These are phyloP conservation scores for Diaporthe sp. DNA, from an alignment of 2,329 filamentous ascomycete genomes.

Conservation along the genomic window DNA sequence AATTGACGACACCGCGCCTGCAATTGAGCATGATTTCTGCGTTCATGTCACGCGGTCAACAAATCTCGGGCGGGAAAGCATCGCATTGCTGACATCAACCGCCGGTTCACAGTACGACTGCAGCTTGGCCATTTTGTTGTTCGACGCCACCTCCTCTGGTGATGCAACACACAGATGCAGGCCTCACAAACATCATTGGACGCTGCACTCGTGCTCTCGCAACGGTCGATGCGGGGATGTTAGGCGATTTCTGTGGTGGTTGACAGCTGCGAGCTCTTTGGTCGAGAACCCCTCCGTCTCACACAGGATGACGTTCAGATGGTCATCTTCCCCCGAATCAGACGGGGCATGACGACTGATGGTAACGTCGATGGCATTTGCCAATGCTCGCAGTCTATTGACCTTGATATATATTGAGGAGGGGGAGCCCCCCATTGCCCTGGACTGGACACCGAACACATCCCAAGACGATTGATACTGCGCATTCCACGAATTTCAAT, in stretches of 20 bases:
- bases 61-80: too few relatives aligned
- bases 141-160: neutral
- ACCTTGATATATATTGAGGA: neutral
- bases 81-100: slow-evolving; percentile 23
- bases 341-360: slow-evolving; percentile 31
- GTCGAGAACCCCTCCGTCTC: slow-evolving; percentile 32
- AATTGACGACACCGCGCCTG: neutral
- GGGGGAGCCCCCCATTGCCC: neutral
- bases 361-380: neutral
- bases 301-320: slow-evolving; percentile 33
- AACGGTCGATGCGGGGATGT: slow-evolving; percentile 28
- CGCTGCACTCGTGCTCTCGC: neutral
- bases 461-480: neutral
- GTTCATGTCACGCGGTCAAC: neutral
- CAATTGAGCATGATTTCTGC: too few relatives aligned
- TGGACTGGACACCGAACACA: neutral
- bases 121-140: neutral
- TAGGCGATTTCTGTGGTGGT: slow-evolving; percentile 24
- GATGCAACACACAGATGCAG: slow-evolving; percentile 23
- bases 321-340: slow-evolving; percentile 32
- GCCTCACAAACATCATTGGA: slow-evolving; percentile 18
- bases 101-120: neutral
- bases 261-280: slow-evolving; percentile 36
- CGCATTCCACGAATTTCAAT: neutral
- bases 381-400: neutral